Evolutionary conservation across 1,284 basidiomycete genomes (phyloP), one percentile per base, ranked within the genome.

Genomic region (Cerioporus squamosus): DNA sequence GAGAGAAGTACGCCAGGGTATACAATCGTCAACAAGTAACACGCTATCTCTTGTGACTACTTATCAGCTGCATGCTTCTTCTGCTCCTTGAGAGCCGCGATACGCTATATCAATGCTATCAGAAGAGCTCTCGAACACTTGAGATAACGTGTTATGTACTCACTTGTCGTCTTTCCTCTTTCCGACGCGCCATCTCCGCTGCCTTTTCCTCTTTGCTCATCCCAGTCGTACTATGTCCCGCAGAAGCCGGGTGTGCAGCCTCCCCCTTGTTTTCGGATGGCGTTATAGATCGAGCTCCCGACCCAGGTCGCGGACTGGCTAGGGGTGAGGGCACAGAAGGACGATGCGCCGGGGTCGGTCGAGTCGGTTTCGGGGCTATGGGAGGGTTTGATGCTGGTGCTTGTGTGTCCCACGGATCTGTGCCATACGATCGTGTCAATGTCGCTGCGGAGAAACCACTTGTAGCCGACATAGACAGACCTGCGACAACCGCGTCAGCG

Each of bases 171-270:
- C 94, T 79, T 72, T 96, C 94, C 72, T 96, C 94, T 68, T 94
- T 90, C 60, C 94, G 78, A 60, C 91, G 80, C 14, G 90, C 90
- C 87, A 96, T 92, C 77, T 97, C 94, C 24, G 85, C 86, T 0
- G 91, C 91, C 74, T 90, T 95, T 63, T 95, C 94, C 73, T 95
- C 94, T 71, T 94, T 95, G 38, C 84, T 83, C 81, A 94, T 79
- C 5, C 77, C 72, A 2, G 69, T 71, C 20, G 74, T 72, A 42
- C 68, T 71, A 15, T 68, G 55, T 3, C 60, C 29, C 44, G 66
- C 26, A 45, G 62, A 51, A 31, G 57, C 38, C 5, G 67, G 59
- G 33, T 68, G 60, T 6, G 71, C 53, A 18, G 65, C 47, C 12
- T 63, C 62, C 38, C 51, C 56, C 45, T 62, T 60, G 31, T 55